A percentile compares a stretch with the other conserved stretches of the same genome.
phyloP scores from a whole-genome alignment of 768 basidiomycete genomes.

The Rhodotorula toruloides region DNA sequence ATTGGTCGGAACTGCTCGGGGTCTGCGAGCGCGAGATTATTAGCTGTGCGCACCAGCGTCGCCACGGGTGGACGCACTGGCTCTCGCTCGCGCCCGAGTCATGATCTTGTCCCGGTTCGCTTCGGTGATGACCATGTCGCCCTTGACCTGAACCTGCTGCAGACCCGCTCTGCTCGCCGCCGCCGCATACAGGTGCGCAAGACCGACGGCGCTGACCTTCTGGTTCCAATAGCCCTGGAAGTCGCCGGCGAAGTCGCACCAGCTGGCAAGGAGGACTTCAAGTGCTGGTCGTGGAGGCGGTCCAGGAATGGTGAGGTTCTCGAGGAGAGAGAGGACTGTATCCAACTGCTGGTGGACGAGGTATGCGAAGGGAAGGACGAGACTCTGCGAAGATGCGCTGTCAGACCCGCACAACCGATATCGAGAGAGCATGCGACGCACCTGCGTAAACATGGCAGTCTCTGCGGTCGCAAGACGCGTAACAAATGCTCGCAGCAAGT shows the following conservation, averaged over 20 bases:
- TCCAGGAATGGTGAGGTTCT: conserved; percentile 54
- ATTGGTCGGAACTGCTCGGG: conserved; percentile 82
- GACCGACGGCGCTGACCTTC: conserved; percentile 73
- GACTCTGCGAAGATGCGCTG: conserved; percentile 55
- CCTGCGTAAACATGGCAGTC: conserved; percentile 88
- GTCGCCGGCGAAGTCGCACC: conserved; percentile 91
- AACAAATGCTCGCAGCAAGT: conserved; percentile 78
- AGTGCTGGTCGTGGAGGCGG: conserved; percentile 55
- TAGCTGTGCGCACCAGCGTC: too few species aligned
- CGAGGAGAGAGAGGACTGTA: conserved; percentile 69
- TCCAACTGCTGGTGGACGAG: conserved; percentile 81
- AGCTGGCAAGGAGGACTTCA: conserved; percentile 81
- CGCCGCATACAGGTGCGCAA: conserved; percentile 63
- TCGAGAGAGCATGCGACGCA: conserved; percentile 41
- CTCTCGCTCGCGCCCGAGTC: conserved; percentile 85
- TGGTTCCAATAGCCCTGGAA: conserved; percentile 91
- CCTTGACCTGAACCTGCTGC: conserved; percentile 70
- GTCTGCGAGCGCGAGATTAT: conserved; percentile 51
- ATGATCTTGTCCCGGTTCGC: conserved; percentile 88
- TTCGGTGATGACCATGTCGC: conserved; percentile 78
- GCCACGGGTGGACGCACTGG: conserved; percentile 71
- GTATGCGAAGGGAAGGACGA: conserved; percentile 90
- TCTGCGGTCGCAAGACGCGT: conserved; percentile 73
- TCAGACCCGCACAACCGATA: not conserved
- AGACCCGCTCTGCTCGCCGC: conserved; percentile 61